Base-by-base conservation (phyloP, 495 filamentous ascomycete genomes). In the Trichoderma asperelloides region DNA sequence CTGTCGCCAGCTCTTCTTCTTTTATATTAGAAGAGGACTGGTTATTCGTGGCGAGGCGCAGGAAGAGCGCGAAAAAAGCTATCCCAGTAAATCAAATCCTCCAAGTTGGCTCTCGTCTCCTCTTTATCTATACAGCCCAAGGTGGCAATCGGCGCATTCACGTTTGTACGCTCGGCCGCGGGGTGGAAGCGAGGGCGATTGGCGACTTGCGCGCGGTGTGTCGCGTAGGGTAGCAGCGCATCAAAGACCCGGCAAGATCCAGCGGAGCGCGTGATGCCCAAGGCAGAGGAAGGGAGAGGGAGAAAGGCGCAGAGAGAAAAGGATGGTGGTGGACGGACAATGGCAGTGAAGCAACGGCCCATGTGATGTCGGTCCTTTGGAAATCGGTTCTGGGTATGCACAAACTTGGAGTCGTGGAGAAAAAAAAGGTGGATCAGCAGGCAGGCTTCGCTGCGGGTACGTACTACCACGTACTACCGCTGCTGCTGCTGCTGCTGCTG, bases 351-450 rank as follows among this genome's bases (percentile, higher is more conserved):
- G 25, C 23, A 60, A 25, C 23, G 28, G 55, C 55, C 55, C 55
- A 60, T 60, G 55, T 60, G 55, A 60, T 60, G 55, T 12, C 55
- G 27, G 55, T 15, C 25, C 55, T 30, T 27, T 25, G 51, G 25
- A 60, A 60, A 60, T 28, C 21, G 49, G 49, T 33, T 60, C 47
- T 11, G n/a, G n/a, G 41, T 45, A 60, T 60, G 55, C 55, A 60
- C 55, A 18, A 21, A 18, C 21, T 60, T 60, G 55, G 55, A 60
- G 55, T 60, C 55, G 55, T 60, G 55, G 55, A 60, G 55, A 60
- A 60, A 60, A 60, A 60, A 60, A 60, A 60, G 55, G 55, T 60
- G 55, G 55, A 60, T 60, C 55, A 60, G 55, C 55, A 60, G 55
- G 55, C 55, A 60, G 55, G 55, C 55, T 60, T 37, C 33, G 55